Evolutionary conservation across 805 yeast species (phyloP).

Genomic region (Metschnikowia rubicola): DNA sequence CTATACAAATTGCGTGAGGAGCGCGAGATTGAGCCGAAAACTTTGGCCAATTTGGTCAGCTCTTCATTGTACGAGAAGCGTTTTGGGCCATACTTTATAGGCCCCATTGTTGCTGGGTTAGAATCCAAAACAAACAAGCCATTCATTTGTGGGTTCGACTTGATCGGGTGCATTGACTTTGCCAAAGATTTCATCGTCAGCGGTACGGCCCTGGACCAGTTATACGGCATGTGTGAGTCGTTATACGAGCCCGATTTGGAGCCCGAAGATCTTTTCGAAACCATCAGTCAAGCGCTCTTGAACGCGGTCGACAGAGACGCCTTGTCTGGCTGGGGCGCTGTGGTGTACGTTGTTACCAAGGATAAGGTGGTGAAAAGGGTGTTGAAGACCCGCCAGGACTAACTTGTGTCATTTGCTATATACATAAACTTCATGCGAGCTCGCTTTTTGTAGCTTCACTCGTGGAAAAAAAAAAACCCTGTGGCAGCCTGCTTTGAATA

Average conservation of each 20-base stretch:
- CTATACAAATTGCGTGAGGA: slow-evolving; percentile 89
- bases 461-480: too few relatives aligned
- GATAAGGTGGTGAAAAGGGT: slow-evolving; percentile 86
- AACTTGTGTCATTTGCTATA: slow-evolving; percentile 16
- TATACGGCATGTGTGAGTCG: slow-evolving; percentile 98
- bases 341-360: slow-evolving; percentile 86
- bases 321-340: slow-evolving; percentile 97
- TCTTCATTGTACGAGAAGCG: slow-evolving; percentile 86
- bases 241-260: slow-evolving; percentile 90
- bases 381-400: slow-evolving; percentile 95
- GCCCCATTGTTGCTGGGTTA: slow-evolving; percentile 95
- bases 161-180: slow-evolving; percentile 93
- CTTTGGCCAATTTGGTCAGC: slow-evolving; percentile 89
- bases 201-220: slow-evolving; percentile 96
- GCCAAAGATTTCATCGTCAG: slow-evolving; percentile 92
- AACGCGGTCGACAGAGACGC: slow-evolving; percentile 98
- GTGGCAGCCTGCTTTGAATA: too few relatives aligned
- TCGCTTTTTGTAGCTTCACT: slow-evolving; percentile 16
- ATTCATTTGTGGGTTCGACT: slow-evolving; percentile 91
- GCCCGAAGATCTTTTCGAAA: slow-evolving; percentile 94
- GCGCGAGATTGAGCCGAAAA: slow-evolving; percentile 86
- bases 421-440: too few relatives aligned
- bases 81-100: slow-evolving; percentile 94
- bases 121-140: slow-evolving; percentile 81
- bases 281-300: slow-evolving; percentile 87